These are phyloP conservation scores for Cladophialophora psammophila DNA, from an alignment of 2,329 filamentous ascomycete species.

Conservation along the genomic window DNA sequence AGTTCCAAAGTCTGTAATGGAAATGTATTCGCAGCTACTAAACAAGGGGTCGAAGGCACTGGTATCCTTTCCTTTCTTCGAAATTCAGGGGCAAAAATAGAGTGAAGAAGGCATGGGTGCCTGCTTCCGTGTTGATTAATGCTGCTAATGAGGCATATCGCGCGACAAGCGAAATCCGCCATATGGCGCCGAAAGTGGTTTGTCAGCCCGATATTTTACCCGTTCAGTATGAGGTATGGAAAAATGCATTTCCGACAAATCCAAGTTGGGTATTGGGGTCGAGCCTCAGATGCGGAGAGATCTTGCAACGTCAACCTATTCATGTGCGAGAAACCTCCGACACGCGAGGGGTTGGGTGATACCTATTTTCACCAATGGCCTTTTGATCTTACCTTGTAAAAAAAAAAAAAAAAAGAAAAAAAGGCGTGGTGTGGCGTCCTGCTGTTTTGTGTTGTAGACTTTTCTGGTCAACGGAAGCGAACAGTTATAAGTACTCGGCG, in stretches of 20 bases:
- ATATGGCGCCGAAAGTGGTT: background rate
- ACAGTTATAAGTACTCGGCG: background rate
- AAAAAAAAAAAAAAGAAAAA: background rate
- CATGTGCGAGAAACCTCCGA: background rate
- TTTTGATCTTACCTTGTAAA: background rate
- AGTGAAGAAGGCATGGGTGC: background rate
- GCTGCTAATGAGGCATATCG: background rate
- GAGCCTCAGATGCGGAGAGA: background rate
- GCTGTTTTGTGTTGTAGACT: background rate
- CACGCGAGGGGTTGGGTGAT: background rate
- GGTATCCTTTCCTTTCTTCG: background rate
- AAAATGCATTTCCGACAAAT: background rate
- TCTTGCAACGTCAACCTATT: background rate
- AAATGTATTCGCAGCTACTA: background rate
- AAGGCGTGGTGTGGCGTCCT: background rate
- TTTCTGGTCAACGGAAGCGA: background rate
- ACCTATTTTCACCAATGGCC: background rate
- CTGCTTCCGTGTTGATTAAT: background rate
- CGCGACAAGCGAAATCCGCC: background rate
- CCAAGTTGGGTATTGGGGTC: background rate
- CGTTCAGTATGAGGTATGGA: background rate
- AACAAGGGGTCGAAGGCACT: background rate
- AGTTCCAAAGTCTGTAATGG: background rate
- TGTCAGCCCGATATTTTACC: constrained; percentile 4
- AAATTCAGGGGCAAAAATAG: background rate